Evolutionary conservation across 768 basidiomycete genomes (phyloP).

Genomic region (Macrolepiota albuminosa): DNA sequence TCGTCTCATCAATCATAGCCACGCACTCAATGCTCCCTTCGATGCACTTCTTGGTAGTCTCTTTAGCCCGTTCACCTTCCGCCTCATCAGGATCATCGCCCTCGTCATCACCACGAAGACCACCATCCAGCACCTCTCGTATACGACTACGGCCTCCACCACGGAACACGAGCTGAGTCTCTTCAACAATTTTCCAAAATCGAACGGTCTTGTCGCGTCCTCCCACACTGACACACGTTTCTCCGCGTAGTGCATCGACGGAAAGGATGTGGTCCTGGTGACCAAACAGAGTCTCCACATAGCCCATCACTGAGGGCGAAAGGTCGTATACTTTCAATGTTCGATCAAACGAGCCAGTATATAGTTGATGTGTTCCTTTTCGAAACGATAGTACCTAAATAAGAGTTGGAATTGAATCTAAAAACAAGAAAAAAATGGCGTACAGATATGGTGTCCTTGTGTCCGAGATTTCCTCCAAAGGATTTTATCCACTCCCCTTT

Average conservation of each 20-base stretch:
- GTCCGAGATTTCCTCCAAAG: conserved; percentile 76
- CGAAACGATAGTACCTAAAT: conserved; percentile 67
- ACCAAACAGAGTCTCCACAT: conserved; percentile 95
- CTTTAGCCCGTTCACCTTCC: conserved; percentile 23
- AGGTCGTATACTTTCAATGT: conserved; percentile 86
- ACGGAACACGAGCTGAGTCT: conserved; percentile 92
- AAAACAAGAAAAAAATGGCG: conserved; percentile 2
- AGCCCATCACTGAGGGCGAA: conserved; percentile 71
- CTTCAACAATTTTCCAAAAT: conserved; percentile 96
- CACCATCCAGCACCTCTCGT: conserved; percentile 78
- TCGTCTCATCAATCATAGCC: conserved; percentile 92
- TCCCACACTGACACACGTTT: conserved; percentile 84
- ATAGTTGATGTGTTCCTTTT: conserved; percentile 70
- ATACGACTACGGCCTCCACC: conserved; percentile 87
- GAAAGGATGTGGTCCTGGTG: conserved; percentile 86
- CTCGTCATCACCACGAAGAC: conserved; percentile 56
- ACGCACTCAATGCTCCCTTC: conserved; percentile 93
- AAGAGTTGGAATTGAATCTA: not conserved
- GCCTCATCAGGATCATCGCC: conserved; percentile 34
- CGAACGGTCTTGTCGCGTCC: conserved; percentile 88
- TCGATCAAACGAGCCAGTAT: conserved; percentile 79
- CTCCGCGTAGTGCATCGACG: conserved; percentile 76
- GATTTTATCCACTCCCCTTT: conserved; percentile 72
- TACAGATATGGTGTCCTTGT: conserved; percentile 39
- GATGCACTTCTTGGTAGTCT: conserved; percentile 49